Base-by-base conservation (phyloP, 768 basidiomycete species). In the Pleurotus djamor region DNA sequence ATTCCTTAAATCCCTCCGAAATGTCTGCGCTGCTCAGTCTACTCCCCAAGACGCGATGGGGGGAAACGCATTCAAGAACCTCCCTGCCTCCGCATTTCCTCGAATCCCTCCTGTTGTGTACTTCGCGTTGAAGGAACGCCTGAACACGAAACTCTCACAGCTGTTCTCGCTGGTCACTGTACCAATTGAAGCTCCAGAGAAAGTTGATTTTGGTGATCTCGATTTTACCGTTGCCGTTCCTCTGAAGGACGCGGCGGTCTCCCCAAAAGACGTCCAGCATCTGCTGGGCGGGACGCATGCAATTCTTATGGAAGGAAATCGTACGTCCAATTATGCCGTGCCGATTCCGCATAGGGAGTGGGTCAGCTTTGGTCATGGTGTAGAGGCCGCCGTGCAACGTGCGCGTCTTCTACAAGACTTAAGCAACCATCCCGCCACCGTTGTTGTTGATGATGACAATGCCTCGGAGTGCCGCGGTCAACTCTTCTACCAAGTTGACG, bases 311-410 rank as follows among this genome's bases (percentile, higher is more conserved):
- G 76, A 79, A 0, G 85, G 81, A 1, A 79, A 82, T 59, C 74
- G 82, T 35, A 86, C 84, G 3, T 85, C 85, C 37, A 84, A 90
- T 67, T 89, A 83, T 67, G 88, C 88, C 0, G 64, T 91, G 48
- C 76, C 73, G 14, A 63, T 85, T 6, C 60, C 64, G 16, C 60
- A 57, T 10, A 76, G 76, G 9, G 73, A 82, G 68, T 76, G 80
- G 78, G 71, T 56, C 3, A 41, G 48, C 1, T 57, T 71, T 17
- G 76, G 72, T 7, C 63, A 71, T 38, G 65, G 43, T 6, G 37
- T 49, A 10, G 69, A 74, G 35, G 75, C 79, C 56, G 63, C 67
- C 21, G 57, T 47, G 13, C 17, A 68, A 32, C 66, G 62, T 66
- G 72, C 12, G 59, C 32, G 4, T 63, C 61, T 7, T 64, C 65